Percentiles rank a stretch among this genome's conserved stretches.
Conservation (phyloP, 2,329 filamentous ascomycete genomes). For the Metarhizium guizhouense region DNA sequence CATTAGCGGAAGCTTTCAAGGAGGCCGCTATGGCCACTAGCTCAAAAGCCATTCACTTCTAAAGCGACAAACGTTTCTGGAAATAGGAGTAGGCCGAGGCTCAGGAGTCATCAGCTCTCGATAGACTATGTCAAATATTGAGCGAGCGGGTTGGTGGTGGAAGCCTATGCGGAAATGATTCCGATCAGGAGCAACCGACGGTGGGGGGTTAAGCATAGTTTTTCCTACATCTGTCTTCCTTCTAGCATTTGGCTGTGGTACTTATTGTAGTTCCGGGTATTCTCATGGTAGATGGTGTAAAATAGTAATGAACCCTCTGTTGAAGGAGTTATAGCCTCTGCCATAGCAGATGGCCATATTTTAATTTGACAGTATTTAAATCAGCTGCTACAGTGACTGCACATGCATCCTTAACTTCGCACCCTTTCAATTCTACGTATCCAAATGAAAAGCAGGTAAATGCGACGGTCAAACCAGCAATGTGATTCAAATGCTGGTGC, state of each 20-base stretch:
- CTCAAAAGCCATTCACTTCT: slow-evolving; percentile 93
- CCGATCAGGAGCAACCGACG: neutral
- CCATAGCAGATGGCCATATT: neutral
- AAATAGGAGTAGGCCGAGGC: neutral
- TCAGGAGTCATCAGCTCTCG: neutral
- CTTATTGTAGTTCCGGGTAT: neutral
- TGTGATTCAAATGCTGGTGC: too few species aligned
- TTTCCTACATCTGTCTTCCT: neutral
- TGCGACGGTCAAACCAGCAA: too few species aligned
- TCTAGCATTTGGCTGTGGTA: neutral
- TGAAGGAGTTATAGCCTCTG: neutral
- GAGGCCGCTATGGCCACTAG: slow-evolving; percentile 98
- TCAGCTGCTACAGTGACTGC: too few species aligned
- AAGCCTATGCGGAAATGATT: neutral
- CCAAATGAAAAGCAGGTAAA: too few species aligned
- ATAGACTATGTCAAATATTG: neutral
- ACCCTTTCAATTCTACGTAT: too few species aligned
- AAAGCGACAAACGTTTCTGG: slow-evolving; percentile 20
- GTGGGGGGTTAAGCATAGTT: neutral
- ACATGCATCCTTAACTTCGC: too few species aligned
- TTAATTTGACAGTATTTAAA: neutral
- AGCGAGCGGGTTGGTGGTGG: neutral
- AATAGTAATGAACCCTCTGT: neutral
- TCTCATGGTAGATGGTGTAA: slow-evolving; percentile 1
- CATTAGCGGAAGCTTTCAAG: slow-evolving; percentile 95